A percentile compares a stretch with the other conserved stretches of the same genome.
phyloP scores from a whole-genome alignment of 2,329 filamentous ascomycete genomes.

The Fusarium sp. region DNA sequence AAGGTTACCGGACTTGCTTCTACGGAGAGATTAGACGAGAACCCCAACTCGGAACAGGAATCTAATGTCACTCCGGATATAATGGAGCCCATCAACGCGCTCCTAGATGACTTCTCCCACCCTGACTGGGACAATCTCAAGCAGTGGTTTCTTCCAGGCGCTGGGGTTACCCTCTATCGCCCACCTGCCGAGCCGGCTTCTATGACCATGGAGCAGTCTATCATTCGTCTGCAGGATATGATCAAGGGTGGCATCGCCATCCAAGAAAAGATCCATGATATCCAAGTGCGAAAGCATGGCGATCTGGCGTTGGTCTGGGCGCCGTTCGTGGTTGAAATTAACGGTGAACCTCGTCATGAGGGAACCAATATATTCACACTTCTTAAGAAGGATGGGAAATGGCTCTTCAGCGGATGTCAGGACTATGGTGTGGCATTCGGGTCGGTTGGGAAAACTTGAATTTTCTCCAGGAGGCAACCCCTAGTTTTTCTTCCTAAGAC shows the following conservation, averaged over 20 bases:
- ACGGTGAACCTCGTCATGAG: constrained; percentile 2
- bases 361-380: constrained; percentile 20
- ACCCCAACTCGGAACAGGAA: neutral
- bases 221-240: constrained; percentile 20
- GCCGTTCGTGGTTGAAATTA: constrained; percentile 30
- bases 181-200: constrained; percentile 5
- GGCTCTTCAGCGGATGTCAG: constrained; percentile 26
- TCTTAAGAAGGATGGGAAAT: neutral
- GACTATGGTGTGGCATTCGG: constrained; percentile 4
- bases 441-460: neutral
- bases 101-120: constrained; percentile 21
- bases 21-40: neutral
- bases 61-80: neutral
- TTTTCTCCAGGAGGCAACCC: too few relatives aligned
- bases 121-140: constrained; percentile 23
- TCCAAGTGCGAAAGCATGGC: constrained; percentile 4
- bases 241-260: constrained; percentile 6
- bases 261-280: constrained; percentile 17
- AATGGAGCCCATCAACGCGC: constrained; percentile 21
- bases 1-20: constrained; percentile 19
- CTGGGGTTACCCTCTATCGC: constrained; percentile 12
- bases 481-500: too few relatives aligned
- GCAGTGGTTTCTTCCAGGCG: constrained; percentile 19
- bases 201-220: constrained; percentile 34
- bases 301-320: constrained; percentile 31